These are phyloP conservation scores for Nematocida major DNA, from an alignment of 371 early-diverging fungal genomes.

Conservation along the genomic window DNA sequence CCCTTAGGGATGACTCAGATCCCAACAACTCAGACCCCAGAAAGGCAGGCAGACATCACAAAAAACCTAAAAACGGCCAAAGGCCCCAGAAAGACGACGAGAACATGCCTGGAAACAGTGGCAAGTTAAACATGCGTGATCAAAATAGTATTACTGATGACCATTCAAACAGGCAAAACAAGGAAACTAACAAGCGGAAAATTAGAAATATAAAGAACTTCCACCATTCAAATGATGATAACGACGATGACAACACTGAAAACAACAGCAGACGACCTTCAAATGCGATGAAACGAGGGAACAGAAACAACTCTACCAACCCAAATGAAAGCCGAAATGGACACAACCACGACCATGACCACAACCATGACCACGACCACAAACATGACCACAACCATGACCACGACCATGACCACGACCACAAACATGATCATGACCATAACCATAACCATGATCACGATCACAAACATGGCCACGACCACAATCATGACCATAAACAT, in stretches of 20 bases:
- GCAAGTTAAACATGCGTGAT: neutral
- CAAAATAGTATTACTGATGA: neutral
- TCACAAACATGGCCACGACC: neutral
- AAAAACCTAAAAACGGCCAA: constrained; percentile 3
- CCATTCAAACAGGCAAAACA: neutral
- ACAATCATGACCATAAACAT: neutral
- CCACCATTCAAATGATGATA: neutral
- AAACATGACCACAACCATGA: neutral
- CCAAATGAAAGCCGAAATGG: neutral
- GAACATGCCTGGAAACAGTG: neutral
- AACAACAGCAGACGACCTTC: neutral
- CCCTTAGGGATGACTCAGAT: too few relatives aligned
- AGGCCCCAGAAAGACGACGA: neutral
- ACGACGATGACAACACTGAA: neutral
- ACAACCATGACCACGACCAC: too few relatives aligned
- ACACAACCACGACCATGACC: neutral
- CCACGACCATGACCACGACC: neutral
- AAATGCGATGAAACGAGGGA: neutral
- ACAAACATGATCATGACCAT: neutral
- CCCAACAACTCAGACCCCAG: too few relatives aligned
- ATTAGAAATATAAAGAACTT: neutral
- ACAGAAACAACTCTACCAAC: neutral
- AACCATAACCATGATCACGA: neutral
- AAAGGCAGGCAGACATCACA: neutral
- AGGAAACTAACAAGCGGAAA: neutral